Evolutionary conservation across 768 basidiomycete species (phyloP).

Genomic region (Leccinum incarnatum): DNA sequence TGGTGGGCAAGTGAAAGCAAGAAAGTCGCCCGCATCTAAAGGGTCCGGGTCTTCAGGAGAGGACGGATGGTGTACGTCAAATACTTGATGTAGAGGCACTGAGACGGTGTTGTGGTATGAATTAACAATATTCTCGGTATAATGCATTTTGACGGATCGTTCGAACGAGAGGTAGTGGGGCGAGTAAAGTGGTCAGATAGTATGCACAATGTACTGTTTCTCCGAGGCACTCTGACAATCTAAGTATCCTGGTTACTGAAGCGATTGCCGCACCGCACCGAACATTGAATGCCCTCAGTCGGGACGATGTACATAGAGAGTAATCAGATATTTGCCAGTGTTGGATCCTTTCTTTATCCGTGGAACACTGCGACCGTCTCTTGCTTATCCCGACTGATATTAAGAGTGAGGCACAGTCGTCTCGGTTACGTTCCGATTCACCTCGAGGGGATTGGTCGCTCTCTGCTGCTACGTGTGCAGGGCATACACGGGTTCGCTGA

Average conservation of each 20-base stretch:
- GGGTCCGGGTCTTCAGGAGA: conserved; percentile 13
- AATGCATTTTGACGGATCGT: background rate
- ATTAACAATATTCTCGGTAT: background rate
- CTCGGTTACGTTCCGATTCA: background rate
- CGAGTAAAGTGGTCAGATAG: background rate
- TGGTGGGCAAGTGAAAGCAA: conserved; percentile 4
- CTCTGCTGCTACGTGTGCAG: background rate
- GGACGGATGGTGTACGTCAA: conserved; percentile 11
- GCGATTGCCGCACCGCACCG: too few species aligned
- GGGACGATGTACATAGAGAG: too few species aligned
- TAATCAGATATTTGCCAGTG: too few species aligned
- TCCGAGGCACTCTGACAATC: background rate
- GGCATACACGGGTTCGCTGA: background rate
- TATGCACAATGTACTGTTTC: background rate
- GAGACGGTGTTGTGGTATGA: background rate
- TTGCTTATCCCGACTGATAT: too few species aligned
- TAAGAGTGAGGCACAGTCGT: background rate
- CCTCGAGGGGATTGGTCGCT: background rate
- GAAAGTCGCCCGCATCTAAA: conserved; percentile 13
- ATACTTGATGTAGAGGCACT: conserved; percentile 5
- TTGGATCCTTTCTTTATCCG: too few species aligned
- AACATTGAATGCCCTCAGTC: too few species aligned
- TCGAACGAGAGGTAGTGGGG: background rate
- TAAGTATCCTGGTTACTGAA: too few species aligned
- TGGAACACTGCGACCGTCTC: too few species aligned